A percentile compares a stretch with the other conserved stretches of the same genome.
Conservation (phyloP, 139 green algal genomes). For the Auxenochlorella pyrenoidosa region DNA sequence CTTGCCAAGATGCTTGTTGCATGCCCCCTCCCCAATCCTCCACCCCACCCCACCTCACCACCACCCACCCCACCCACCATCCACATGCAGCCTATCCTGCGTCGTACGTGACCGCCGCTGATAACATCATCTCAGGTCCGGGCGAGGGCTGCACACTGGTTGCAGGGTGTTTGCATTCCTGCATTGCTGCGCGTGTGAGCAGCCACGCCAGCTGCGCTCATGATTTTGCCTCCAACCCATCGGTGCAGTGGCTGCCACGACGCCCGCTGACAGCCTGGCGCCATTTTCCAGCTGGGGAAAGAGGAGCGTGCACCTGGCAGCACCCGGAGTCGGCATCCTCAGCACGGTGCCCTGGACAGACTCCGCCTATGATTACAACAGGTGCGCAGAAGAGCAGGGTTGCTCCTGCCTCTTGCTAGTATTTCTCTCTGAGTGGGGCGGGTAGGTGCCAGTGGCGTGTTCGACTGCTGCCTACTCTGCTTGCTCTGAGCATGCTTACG, state of each 20-base stretch:
- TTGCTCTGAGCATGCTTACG: no score
- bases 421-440: no score
- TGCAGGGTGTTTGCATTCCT: no score
- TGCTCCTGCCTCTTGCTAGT: no score
- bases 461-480: not conserved
- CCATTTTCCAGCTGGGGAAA: constrained; percentile 21
- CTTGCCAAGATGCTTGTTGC: no score
- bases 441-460: no score
- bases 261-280: not conserved
- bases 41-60: no score
- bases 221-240: not conserved
- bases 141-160: no score
- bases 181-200: no score
- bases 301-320: constrained; percentile 1
- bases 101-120: not conserved
- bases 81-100: not conserved
- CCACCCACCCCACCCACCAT: no score
- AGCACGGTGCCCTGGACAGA: constrained; percentile 7
- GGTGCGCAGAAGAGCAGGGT: not conserved
- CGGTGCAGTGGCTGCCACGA: constrained; percentile 32
- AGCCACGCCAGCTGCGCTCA: no score
- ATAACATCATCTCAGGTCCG: not conserved
- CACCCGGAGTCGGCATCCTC: constrained; percentile 26
- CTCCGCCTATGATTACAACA: not conserved
- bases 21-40: no score